Evolutionary conservation across 148 eudicot genomes (phyloP), one percentile per base, ranked within the genome.

Genomic region (Vaccinium myrtillus): DNA sequence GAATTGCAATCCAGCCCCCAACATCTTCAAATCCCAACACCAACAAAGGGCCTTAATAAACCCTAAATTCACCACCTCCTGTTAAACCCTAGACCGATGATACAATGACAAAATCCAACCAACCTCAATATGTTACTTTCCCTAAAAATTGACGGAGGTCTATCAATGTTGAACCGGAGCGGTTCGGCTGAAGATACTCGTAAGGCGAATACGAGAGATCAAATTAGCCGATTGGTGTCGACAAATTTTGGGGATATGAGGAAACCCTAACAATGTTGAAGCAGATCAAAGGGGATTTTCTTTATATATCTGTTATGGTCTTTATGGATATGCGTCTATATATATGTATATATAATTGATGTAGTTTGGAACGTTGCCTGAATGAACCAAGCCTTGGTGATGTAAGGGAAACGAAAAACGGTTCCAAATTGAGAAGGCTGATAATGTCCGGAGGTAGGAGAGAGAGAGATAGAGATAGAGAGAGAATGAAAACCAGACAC

Each of bases 1-100:
- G 75, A 91, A 90, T 83, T 94, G 92, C 84, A 95, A 65, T 30
- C 97, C 97, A 43, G 94, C 90, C 27, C 95, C 98, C 78, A 91
- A 88, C 96, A 93, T 95, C 53, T 80, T 54, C 78, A 58, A 11
- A 51, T 7, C 16, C n/a, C 65, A 12, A 14, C 1, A 15, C 27
- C 21, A 21, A 50, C 15, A 83, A 11, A 50, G 48, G 16, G 1
- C 51, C 55, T n/a, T 50, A 21, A 51, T 58, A 70, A 61, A 65
- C 81, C 78, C 70, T 75, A 70, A 81, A 82, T 10, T 43, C 54
- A 14, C 53, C 36, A 9, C 39, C 46, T 39, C 61, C 67, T 23
- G 25, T 14, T 25, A 54, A 83, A 56, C 80, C 69, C 73, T 36
- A 75, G 14, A n/a, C 30, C 56, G 19, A 75, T 25, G 12, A 0